Evolutionary conservation across 2,329 filamentous ascomycete genomes (phyloP).

Genomic region (Sclerotinia minor): DNA sequence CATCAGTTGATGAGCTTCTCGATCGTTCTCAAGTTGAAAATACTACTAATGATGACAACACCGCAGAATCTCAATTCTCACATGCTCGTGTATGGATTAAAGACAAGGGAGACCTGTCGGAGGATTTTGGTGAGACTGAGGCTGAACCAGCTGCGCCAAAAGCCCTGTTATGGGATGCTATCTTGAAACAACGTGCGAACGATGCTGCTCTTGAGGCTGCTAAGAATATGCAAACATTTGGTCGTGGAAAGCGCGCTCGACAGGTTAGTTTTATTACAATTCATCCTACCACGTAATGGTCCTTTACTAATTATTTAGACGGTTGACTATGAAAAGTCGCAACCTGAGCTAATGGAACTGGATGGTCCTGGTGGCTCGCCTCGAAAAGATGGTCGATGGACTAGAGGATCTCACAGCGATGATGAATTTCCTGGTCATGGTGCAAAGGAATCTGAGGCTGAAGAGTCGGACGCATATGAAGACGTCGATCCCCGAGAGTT

Average conservation of each 20-base stretch:
- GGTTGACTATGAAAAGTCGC: conserved; percentile 32
- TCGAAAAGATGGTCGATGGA: conserved; percentile 26
- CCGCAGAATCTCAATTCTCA: conserved; percentile 78
- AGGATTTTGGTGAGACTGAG: conserved; percentile 55
- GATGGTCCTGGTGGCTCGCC: conserved; percentile 30
- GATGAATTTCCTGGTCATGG: conserved; percentile 39
- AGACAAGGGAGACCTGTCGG: conserved; percentile 67
- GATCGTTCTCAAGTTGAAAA: conserved; percentile 81
- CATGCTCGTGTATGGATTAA: conserved; percentile 93
- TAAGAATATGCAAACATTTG: conserved; percentile 70
- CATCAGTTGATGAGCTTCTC: conserved; percentile 85
- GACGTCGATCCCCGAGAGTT: conserved; percentile 12
- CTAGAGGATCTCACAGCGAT: conserved; percentile 34
- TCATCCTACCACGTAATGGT: conserved; percentile 6
- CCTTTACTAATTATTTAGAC: conserved; percentile 20
- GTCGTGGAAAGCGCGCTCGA: conserved; percentile 70
- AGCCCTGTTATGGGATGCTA: conserved; percentile 82
- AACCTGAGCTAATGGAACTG: conserved; percentile 25
- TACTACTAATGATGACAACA: conserved; percentile 61
- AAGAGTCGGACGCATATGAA: conserved; percentile 26
- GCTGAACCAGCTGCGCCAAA: conserved; percentile 58
- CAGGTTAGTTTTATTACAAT: conserved; percentile 33
- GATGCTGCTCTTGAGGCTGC: conserved; percentile 73
- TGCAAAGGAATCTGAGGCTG: conserved; percentile 37
- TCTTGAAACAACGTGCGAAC: conserved; percentile 78